These are phyloP conservation scores for Lichtheimia ramosa DNA, from an alignment of 371 early-diverging fungal species.

Conservation along the genomic window DNA sequence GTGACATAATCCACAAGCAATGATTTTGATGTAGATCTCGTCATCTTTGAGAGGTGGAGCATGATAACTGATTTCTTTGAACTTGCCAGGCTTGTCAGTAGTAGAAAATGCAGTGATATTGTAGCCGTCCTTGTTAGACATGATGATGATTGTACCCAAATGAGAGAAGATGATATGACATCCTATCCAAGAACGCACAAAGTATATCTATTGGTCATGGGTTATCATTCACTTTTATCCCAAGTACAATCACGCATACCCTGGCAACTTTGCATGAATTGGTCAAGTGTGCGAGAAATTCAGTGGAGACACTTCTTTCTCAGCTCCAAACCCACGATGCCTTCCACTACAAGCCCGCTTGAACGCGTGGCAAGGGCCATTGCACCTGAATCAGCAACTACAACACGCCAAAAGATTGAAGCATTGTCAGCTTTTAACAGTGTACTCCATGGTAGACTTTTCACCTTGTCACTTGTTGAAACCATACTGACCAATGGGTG, in stretches of 20 bases:
- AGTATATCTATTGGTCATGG: no score
- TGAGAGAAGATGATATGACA: no score
- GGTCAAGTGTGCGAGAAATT: no score
- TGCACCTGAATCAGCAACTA: slow-evolving; percentile 14
- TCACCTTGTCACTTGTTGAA: no score
- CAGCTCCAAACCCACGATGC: slow-evolving; percentile 13
- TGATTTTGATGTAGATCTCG: slow-evolving; percentile 43
- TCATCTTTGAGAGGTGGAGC: slow-evolving; percentile 14
- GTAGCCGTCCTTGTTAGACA: slow-evolving; percentile 7
- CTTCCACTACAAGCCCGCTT: slow-evolving; percentile 20
- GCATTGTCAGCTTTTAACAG: slow-evolving; percentile 28
- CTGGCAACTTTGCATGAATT: no score
- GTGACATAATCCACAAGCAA: slow-evolving; percentile 56
- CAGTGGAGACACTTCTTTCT: no score
- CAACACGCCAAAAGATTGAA: slow-evolving; percentile 24
- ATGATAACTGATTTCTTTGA: slow-evolving; percentile 20
- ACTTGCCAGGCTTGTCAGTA: slow-evolving; percentile 16
- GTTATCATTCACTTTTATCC: no score
- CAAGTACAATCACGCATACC: no score
- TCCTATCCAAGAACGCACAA: no score
- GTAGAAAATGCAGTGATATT: slow-evolving; percentile 17
- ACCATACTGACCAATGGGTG: no score
- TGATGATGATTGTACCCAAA: not conserved
- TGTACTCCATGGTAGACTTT: slow-evolving; percentile 26
- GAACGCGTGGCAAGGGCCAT: slow-evolving; percentile 28